These are phyloP conservation scores for Fusarium subtropicale DNA, from an alignment of 2,329 filamentous ascomycete genomes.

Conservation along the genomic window DNA sequence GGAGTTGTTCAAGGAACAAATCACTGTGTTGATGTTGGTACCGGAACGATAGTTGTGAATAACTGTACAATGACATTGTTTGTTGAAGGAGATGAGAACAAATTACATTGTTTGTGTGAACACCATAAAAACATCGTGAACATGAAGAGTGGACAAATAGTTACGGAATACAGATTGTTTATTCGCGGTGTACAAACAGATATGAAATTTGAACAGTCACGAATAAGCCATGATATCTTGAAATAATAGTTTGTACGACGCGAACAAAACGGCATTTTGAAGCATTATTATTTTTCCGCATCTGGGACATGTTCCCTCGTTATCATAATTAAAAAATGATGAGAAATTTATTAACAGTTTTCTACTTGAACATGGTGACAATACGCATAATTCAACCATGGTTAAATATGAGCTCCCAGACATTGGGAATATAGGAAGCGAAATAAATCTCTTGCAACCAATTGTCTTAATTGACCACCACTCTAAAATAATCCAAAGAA, in stretches of 20 bases:
- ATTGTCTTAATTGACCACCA: not conserved
- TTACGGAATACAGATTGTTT: not conserved
- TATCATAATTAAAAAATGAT: not conserved
- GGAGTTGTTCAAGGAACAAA: not conserved
- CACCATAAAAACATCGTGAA: not conserved
- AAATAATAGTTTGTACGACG: not conserved
- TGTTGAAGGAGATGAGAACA: not conserved
- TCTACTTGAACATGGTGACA: too few species aligned
- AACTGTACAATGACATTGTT: not conserved
- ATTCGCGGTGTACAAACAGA: not conserved
- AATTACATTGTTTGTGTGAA: not conserved
- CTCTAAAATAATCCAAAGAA: not conserved
- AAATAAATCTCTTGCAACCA: not conserved
- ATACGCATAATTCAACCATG: too few species aligned
- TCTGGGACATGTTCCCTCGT: not conserved
- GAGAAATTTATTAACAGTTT: not conserved
- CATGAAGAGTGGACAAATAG: rapidly evolving
- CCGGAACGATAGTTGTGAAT: not conserved
- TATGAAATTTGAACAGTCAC: not conserved
- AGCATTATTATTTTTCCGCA: not conserved
- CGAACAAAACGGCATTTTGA: too few species aligned
- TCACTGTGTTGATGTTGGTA: not conserved
- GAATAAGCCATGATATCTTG: not conserved
- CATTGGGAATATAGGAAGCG: rapidly evolving
- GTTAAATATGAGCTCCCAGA: not conserved